Conservation (phyloP, 1,284 basidiomycete genomes). For the Leccinum fuscescens region DNA sequence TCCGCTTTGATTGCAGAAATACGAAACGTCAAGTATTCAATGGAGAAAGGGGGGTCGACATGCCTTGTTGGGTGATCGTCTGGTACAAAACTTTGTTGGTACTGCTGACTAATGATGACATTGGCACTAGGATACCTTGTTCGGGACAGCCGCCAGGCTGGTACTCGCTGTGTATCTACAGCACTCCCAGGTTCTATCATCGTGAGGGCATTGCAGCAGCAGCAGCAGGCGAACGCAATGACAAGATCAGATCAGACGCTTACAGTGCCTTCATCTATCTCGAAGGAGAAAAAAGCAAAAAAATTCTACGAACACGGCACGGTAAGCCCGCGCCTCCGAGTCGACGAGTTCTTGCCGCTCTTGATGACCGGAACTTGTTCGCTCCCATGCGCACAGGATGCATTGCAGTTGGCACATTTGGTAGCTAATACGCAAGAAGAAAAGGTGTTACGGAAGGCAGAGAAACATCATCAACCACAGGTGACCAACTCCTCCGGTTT, state of each 20-base stretch:
- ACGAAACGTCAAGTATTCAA: conserved; percentile 11
- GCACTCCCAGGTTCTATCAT: conserved; percentile 18
- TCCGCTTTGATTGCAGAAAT: conserved; percentile 8
- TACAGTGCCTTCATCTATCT: conserved; percentile 24
- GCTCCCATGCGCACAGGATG: conserved; percentile 36
- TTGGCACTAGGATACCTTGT: conserved; percentile 6
- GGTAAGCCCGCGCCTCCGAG: conserved; percentile 22
- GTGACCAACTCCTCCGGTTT: conserved; percentile 21
- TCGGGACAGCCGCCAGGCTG: neutral
- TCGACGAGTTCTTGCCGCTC: conserved; percentile 3
- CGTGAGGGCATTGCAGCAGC: conserved; percentile 5
- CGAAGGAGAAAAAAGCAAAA: conserved; percentile 29
- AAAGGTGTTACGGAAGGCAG: conserved; percentile 35
- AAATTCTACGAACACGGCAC: conserved; percentile 34
- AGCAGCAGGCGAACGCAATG: conserved; percentile 19
- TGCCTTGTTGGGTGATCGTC: conserved; percentile 25
- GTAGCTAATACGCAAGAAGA: conserved; percentile 42
- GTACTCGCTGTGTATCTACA: neutral
- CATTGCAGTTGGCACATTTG: conserved; percentile 40
- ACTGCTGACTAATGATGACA: conserved; percentile 22
- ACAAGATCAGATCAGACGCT: conserved; percentile 24
- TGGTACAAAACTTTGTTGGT: conserved; percentile 11
- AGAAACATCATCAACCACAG: conserved; percentile 37
- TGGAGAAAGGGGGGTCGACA: conserved; percentile 16
- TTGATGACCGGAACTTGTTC: conserved; percentile 24